Evolutionary conservation across 345 rosid genomes (phyloP), one percentile per base, ranked within the genome.

Genomic region (Moringa oleifera): DNA sequence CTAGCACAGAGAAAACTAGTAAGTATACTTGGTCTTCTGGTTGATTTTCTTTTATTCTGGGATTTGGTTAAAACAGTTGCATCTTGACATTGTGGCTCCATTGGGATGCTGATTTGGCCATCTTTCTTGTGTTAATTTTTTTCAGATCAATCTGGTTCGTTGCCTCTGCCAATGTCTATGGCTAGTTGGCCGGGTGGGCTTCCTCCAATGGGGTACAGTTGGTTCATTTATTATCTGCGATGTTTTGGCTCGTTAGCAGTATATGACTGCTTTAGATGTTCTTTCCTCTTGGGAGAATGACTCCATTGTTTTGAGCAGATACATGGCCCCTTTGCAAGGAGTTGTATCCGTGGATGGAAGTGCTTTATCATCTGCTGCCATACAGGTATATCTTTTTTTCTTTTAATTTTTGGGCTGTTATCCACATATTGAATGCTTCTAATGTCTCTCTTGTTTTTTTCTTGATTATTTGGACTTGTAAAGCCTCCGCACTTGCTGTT

Each of bases 131-230:
- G 54, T 51, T 18, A 58, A 52, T 2, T 68, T 59, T 49, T 68
- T 59, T 49, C 96, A 95, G 99, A 81, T 73, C 96, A 80, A 80
- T 66, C 81, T 23, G 66, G 62, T 61, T 70, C 91, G 62, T 64
- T 85, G 22, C 78, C 95, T 71, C 72, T 87, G 70, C 91, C 91
- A 18, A 83, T 85, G 80, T 75, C 97, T 20, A 72, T 90, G 77
- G 81, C 96, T 68, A 78, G 80, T 68, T 95, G 99, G 99, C 90
- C 90, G 58, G 96, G 95, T 24, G 97, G 85, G 45, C 85, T 90
- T 81, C 95, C 99, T 68, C 88, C 90, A 28, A 84, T 95, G 91
- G 97, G 99, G 99, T 95, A 89, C 49, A 67, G 57, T 55, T 21
- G 7, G 33, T 2, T 25, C 50, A 11, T 22, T 55, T 25, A 23